Conservation (phyloP, 257 asterid species). For the Lycium ferocissimum region DNA sequence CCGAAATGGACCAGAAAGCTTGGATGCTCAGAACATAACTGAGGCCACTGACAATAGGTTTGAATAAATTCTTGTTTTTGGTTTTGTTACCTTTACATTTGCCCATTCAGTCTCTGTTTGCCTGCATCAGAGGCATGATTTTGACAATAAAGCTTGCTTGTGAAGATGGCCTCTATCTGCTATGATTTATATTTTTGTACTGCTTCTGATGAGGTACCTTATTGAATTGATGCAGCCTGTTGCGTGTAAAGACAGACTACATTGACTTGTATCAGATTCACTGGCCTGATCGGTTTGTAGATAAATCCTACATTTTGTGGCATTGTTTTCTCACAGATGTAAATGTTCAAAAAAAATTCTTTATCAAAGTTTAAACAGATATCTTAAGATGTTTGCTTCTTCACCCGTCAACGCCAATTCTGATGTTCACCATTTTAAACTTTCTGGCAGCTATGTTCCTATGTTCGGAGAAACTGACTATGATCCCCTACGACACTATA, state of each 20-base stretch:
- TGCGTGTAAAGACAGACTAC: slow-evolving; percentile 71
- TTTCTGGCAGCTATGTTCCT: slow-evolving; percentile 57
- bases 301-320: slow-evolving; percentile 35
- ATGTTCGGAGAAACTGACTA: slow-evolving; percentile 93
- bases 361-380: neutral
- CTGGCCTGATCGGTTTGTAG: slow-evolving; percentile 99
- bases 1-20: slow-evolving; percentile 82
- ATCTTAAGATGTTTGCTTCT: neutral
- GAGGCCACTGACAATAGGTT: slow-evolving; percentile 88
- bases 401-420: neutral
- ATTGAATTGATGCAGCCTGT: slow-evolving; percentile 58
- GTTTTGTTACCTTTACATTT: neutral
- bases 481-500: slow-evolving; percentile 54
- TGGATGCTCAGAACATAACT: slow-evolving; percentile 69
- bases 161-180: neutral
- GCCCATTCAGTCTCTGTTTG: neutral
- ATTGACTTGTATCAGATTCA: slow-evolving; percentile 94
- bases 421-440: slow-evolving; percentile 24
- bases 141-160: neutral
- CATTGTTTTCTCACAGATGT: slow-evolving; percentile 19
- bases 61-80: slow-evolving; percentile 33
- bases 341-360: neutral
- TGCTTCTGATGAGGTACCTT: slow-evolving; percentile 25
- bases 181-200: slow-evolving; percentile 31
- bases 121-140: neutral